Evolutionary conservation across 495 filamentous ascomycete species (phyloP), one percentile per base, ranked within the genome.

Genomic region (Penicilliopsis zonata): DNA sequence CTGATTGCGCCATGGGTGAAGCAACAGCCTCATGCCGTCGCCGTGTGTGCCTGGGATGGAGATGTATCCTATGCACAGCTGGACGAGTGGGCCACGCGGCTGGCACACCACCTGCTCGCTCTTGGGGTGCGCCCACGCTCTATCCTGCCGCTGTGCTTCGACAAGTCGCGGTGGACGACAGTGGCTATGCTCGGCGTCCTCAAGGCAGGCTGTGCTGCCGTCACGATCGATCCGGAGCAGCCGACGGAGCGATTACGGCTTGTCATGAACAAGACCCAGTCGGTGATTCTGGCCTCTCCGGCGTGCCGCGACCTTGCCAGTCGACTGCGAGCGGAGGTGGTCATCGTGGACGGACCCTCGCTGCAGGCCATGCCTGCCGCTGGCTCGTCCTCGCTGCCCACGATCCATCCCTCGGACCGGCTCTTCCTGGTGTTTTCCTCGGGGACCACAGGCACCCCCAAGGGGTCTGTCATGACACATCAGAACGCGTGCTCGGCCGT

Each of bases 141-240:
- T 7, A 33, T 63, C 27, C 53, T 67, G 13, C 53, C 57, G 3
- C 32, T 62, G n/a, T 64, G 54, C 35, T 64, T 65, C 33, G 57
- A 65, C 16, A 69, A 67, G 32, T 59, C 55, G 0, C 43, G 49
- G 31, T 65, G 62, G 64, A 67, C 65, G 4, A 42, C 67, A 12
- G 55, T 73, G 10, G 61, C 64, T 1, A 51, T 70, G 1, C 40
- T 72, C n/a, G 69, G 52, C 14, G 51, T 72, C 18, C 57, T 72
- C 44, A 69, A 70, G 34, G 49, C 70, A n/a, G 68, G 69, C 20
- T 62, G 46, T 3, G 52, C 42, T 9, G 35, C 25, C 12, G 31
- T 44, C 17, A 13, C 31, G 2, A 13, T 43, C 14, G 33, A 34
- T 18, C 9, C 18, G 13, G 15, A 7, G 5, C 18, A 28, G 13